Base-by-base conservation (phyloP, 2,329 filamentous ascomycete genomes). In the Meredithiella fracta region DNA sequence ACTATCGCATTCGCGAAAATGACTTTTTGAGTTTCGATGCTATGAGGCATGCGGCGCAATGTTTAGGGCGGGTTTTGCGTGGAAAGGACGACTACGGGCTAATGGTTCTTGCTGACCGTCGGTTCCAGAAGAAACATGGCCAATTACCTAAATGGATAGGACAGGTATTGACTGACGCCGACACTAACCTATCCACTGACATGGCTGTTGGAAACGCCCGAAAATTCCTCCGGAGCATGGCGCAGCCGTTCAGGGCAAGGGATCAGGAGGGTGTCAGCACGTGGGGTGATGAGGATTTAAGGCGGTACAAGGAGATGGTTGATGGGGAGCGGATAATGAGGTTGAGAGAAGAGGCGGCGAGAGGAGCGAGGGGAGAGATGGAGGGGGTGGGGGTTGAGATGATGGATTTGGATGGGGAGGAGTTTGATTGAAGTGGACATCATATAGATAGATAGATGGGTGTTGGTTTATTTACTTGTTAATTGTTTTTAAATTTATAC, bases 1-100 rank as follows among this genome's bases (percentile, higher is more conserved):
- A 87, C 1, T 98, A 97, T 67, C 85, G 89, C 56, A 98, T 98
- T 67, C 82, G 87, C 58, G 92, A 97, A 67, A 94, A 95, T 62
- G 94, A 98, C 66, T 98, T 98, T 65, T 72, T 98, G 8, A 97
- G 92, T 20, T 98, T 98, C 73, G 92, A 98, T 66, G 92, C 92
- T 22, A 98, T 98, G 91, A 82, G 92, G n/a, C 92, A 98, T 66
- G 92, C 92, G 14, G 91, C 92, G 0, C 92, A 98, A 66, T 98
- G 92, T 65, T 74, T 98, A 1, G 94, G 92, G 14, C 90, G 92
- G 66, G 92, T 98, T 47, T 73, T 98, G 60, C 78, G 92, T 63
- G 92, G 92, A 23, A 98, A 98, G 68, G 94, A 98, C 65, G 92
- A 98, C 68, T 98, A 98, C 68, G 92, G 92, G n/a, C 87, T 98